Evolutionary conservation across 2,329 filamentous ascomycete genomes (phyloP).

Genomic region (Orbilia oligospora): DNA sequence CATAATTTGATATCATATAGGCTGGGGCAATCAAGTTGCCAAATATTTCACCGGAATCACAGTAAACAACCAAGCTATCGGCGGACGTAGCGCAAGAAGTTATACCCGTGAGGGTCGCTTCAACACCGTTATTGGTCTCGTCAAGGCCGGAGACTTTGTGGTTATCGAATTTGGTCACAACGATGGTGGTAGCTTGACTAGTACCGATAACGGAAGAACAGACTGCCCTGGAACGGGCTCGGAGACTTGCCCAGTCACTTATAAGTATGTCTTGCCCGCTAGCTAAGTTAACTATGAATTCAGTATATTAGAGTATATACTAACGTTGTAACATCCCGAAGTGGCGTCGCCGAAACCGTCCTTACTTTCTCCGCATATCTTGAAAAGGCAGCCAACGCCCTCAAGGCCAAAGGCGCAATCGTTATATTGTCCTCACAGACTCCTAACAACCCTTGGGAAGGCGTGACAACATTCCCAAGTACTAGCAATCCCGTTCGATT

Average conservation of each 20-base stretch:
- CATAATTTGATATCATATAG: slow-evolving; percentile 2
- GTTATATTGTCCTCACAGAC: slow-evolving; percentile 75
- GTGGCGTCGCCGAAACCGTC: slow-evolving; percentile 54
- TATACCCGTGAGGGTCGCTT: slow-evolving; percentile 78
- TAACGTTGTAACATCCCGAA: slow-evolving; percentile 16
- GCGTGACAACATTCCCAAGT: slow-evolving; percentile 68
- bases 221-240: slow-evolving; percentile 48
- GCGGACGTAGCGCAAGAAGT: slow-evolving; percentile 76
- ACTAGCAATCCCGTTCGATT: slow-evolving; percentile 70
- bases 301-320: not conserved
- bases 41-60: slow-evolving; percentile 62
- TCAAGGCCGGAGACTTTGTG: slow-evolving; percentile 75
- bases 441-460: slow-evolving; percentile 76
- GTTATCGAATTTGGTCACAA: slow-evolving; percentile 82
- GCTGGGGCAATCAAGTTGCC: slow-evolving; percentile 63
- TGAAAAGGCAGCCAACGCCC: slow-evolving; percentile 47
- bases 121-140: slow-evolving; percentile 71
- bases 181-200: slow-evolving; percentile 74
- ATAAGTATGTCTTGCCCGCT: slow-evolving; percentile 26
- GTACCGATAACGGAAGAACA: slow-evolving; percentile 47
- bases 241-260: slow-evolving; percentile 38
- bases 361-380: slow-evolving; percentile 56
- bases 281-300: not conserved
- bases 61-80: slow-evolving; percentile 77
- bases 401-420: slow-evolving; percentile 72